A percentile compares a stretch with the other conserved stretches of the same genome.
These are phyloP conservation scores for Andrographis paniculata DNA, from an alignment of 305 asterid species.

Conservation along the genomic window DNA sequence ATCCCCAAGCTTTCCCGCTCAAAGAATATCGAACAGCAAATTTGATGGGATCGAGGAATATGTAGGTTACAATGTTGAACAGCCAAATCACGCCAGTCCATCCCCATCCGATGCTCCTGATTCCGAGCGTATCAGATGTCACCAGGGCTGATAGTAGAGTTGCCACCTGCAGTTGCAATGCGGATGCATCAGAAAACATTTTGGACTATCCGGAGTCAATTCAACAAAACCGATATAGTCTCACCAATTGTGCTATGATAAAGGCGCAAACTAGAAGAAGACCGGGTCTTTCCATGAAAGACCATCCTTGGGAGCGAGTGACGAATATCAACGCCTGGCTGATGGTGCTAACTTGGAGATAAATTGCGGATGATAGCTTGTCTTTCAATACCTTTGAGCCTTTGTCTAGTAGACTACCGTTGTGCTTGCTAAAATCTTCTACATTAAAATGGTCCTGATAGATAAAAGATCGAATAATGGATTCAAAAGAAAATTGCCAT, in stretches of 20 bases:
- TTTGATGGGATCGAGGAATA: conserved; percentile 47
- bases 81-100: conserved; percentile 55
- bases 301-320: conserved; percentile 47
- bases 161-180: conserved; percentile 29
- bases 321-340: conserved; percentile 55
- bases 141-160: conserved; percentile 37
- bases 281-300: conserved; percentile 47
- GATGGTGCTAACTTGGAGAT: conserved; percentile 62
- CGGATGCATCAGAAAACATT: not conserved
- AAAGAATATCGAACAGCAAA: conserved; percentile 38
- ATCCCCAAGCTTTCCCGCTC: conserved; percentile 51
- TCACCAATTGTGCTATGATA: conserved; percentile 46
- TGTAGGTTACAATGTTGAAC: conserved; percentile 30
- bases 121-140: conserved; percentile 29
- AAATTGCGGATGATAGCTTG: conserved; percentile 40
- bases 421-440: conserved; percentile 23
- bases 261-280: conserved; percentile 44
- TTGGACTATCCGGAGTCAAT: not conserved
- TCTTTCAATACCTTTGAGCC: conserved; percentile 22
- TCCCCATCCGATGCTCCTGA: conserved; percentile 42
- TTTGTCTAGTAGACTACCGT: conserved; percentile 27
- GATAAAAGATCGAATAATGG: not conserved
- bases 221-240: conserved; percentile 22
- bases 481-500: not conserved
- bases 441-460: conserved; percentile 26